Percentiles rank a stretch among this genome's conserved stretches.
Conservation (phyloP, 257 asterid genomes). For the Solanum boliviense region DNA sequence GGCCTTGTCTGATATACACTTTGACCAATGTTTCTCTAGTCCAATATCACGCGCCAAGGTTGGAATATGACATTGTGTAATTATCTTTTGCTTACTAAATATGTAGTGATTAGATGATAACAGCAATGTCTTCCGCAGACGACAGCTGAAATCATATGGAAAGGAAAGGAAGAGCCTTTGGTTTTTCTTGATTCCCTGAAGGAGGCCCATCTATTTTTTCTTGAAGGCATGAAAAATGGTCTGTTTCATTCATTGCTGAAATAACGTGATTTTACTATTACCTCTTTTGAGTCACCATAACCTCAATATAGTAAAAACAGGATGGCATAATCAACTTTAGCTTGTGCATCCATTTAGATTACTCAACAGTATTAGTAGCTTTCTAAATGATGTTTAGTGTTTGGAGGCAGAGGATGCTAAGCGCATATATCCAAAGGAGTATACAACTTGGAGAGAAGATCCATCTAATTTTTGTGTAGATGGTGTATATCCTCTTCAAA, state of each 20-base stretch:
- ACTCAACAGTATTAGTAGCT: conserved; percentile 9
- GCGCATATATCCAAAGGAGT: conserved; percentile 59
- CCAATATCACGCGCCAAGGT: conserved; percentile 86
- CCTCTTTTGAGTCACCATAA: background rate
- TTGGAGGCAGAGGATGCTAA: conserved; percentile 89
- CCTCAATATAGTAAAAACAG: background rate
- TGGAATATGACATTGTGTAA: background rate
- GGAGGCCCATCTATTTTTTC: conserved; percentile 64
- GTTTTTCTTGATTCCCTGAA: conserved; percentile 61
- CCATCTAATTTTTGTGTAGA: conserved; percentile 50
- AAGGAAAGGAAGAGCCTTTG: conserved; percentile 59
- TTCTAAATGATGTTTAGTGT: conserved; percentile 38
- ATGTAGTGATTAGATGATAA: background rate
- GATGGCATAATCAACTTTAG: background rate
- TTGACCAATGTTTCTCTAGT: conserved; percentile 68
- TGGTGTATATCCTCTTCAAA: conserved; percentile 41
- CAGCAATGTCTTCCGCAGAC: conserved; percentile 32
- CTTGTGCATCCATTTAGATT: background rate
- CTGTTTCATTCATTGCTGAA: conserved; percentile 8
- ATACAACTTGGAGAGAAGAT: conserved; percentile 68
- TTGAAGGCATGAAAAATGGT: conserved; percentile 86
- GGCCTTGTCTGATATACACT: conserved; percentile 43
- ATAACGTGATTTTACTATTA: background rate
- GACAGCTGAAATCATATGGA: conserved; percentile 71
- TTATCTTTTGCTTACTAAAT: background rate